phyloP scores from a whole-genome alignment of 1,284 basidiomycete genomes.

The Trichosporon faecale region DNA sequence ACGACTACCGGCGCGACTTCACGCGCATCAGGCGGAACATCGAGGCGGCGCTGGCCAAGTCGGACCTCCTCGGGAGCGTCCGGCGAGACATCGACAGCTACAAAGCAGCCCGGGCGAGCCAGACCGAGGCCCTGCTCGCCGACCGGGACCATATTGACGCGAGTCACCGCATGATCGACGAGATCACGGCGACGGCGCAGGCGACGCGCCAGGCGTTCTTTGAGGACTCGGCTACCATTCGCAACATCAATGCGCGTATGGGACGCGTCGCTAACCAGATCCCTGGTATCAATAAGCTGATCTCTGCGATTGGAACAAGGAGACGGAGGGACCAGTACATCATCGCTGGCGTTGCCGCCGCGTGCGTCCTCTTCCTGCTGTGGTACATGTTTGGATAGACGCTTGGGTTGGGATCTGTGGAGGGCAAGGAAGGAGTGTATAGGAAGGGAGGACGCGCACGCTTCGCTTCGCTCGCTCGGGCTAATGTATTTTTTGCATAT shows the following conservation, averaged over 20 bases:
- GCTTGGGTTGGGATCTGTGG: neutral
- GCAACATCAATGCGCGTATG: slow-evolving; percentile 79
- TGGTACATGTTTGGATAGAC: slow-evolving; percentile 66
- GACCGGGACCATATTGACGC: slow-evolving; percentile 87
- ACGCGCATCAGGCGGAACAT: slow-evolving; percentile 77
- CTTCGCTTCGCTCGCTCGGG: neutral
- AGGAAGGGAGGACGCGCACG: too few relatives aligned
- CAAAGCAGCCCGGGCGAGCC: slow-evolving; percentile 67
- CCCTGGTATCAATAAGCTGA: slow-evolving; percentile 86
- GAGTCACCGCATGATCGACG: slow-evolving; percentile 91
- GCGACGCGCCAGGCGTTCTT: slow-evolving; percentile 92
- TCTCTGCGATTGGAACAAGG: slow-evolving; percentile 87
- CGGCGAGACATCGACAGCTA: slow-evolving; percentile 89
- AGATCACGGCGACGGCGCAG: slow-evolving; percentile 83
- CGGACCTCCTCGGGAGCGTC: slow-evolving; percentile 84
- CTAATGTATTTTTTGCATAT: slow-evolving; percentile 13
- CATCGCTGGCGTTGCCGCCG: slow-evolving; percentile 76
- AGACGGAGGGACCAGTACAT: slow-evolving; percentile 87
- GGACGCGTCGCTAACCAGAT: slow-evolving; percentile 74
- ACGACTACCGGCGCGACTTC: slow-evolving; percentile 82
- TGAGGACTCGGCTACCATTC: slow-evolving; percentile 72
- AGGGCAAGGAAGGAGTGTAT: too few relatives aligned
- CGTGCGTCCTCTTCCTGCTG: slow-evolving; percentile 75
- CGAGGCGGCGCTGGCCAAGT: slow-evolving; percentile 77
- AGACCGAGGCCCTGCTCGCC: slow-evolving; percentile 79